Base-by-base conservation (phyloP, 2,329 filamentous ascomycete species). In the Davidsoniella neocaledoniae region DNA sequence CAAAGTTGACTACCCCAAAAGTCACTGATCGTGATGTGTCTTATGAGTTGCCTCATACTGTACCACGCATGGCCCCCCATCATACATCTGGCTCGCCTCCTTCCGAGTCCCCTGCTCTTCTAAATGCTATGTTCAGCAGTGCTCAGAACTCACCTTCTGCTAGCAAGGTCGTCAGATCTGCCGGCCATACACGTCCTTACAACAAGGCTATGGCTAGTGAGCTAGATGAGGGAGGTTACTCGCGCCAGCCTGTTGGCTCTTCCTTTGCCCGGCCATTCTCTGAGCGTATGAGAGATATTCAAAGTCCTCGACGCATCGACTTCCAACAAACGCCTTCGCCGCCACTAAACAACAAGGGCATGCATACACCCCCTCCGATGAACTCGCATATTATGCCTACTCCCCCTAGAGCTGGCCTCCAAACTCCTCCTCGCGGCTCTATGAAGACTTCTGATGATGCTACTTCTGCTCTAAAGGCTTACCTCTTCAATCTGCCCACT, bases 381-480 rank as follows among this genome's bases (percentile, higher is more conserved):
- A 26, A 36, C 5, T n/a, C 33, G 40, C 40, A 42, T 12, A 17
- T 43, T n/a, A 41, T 52, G 42, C 46, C 46, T 37, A 52, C 43
- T 19, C 50, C 42, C 17, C 37, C 42, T 10, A 29, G 48, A 19
- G 48, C 40, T 16, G 26, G 37, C 26, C 10, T 52, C 14, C 50
- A 52, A 4, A 52, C 50, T 33, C 46, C 46, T 49, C 50, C 50
- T 14, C 41, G 37, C 29, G 37, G 16, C 12, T 14, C 26, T 23
- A 42, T 19, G 4, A 21, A 49, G 19, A 51, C 51, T n/a, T 54
- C 54, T 19, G 60, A 60, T 26, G 63, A 66, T 50, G 58, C 62
- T 17, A 58, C 64, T 4, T 73, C 77, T 54, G 72, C 72, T 44
- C 59, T 79, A 21, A 79, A 79, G 59, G 70, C 67, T 43, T 77